Evolutionary conservation across 805 yeast genomes (phyloP).

Genomic region (Candida odintsovae): DNA sequence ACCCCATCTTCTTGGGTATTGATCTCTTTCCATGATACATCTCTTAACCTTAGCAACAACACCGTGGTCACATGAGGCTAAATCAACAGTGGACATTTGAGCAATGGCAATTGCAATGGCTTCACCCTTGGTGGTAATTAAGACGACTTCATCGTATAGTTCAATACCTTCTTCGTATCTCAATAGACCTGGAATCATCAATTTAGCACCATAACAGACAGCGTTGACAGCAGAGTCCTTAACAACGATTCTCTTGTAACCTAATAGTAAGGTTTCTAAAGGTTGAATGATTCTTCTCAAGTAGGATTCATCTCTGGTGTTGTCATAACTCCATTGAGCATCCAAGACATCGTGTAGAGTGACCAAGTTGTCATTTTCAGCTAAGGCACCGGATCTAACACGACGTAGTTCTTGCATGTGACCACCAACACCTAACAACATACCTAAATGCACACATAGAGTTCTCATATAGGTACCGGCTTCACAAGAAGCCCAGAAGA

Average conservation of each 20-base stretch:
- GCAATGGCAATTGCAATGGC: slow-evolving; percentile 98
- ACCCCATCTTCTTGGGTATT: slow-evolving; percentile 99
- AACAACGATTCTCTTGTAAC: slow-evolving; percentile 95
- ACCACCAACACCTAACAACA: slow-evolving; percentile 97
- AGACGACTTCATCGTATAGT: slow-evolving; percentile 93
- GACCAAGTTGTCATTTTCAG: slow-evolving; percentile 86
- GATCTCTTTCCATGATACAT: slow-evolving; percentile 99
- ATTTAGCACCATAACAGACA: slow-evolving; percentile 97
- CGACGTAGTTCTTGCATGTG: slow-evolving; percentile 99
- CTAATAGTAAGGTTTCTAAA: slow-evolving; percentile 85
- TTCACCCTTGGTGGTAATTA: slow-evolving; percentile 98
- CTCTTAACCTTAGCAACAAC: slow-evolving; percentile 98
- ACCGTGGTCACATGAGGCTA: slow-evolving; percentile 96
- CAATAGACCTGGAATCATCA: slow-evolving; percentile 97
- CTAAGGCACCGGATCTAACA: slow-evolving; percentile 95
- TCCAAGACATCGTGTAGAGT: slow-evolving; percentile 96
- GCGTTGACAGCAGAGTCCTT: slow-evolving; percentile 95
- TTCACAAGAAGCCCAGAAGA: slow-evolving; percentile 99
- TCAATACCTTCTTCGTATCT: slow-evolving; percentile 98
- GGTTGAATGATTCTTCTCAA: slow-evolving; percentile 93
- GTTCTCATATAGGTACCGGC: slow-evolving; percentile 99
- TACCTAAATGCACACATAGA: slow-evolving; percentile 96
- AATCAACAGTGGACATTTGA: slow-evolving; percentile 97
- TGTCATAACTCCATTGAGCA: slow-evolving; percentile 97
- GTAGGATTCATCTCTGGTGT: slow-evolving; percentile 94